These are phyloP conservation scores for Ophiostoma sp. DNA, from an alignment of 2,329 filamentous ascomycete species.

Conservation along the genomic window DNA sequence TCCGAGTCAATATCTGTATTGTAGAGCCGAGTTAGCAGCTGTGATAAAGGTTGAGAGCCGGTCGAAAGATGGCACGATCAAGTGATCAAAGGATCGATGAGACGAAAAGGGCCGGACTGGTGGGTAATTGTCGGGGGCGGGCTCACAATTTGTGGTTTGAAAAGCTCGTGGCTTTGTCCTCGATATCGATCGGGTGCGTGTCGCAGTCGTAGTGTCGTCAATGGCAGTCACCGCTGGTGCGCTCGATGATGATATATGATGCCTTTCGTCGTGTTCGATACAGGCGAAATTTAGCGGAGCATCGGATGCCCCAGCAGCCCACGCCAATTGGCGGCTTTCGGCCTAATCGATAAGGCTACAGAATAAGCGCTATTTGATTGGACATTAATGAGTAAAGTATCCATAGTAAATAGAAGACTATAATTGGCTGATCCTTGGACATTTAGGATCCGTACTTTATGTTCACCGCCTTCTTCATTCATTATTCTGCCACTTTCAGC, in stretches of 20 bases:
- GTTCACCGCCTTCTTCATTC: conserved; percentile 20
- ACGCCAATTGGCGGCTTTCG: conserved; percentile 12
- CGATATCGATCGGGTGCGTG: conserved; percentile 1
- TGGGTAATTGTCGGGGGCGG: neutral
- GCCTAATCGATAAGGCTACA: conserved; percentile 24
- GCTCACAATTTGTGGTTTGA: neutral
- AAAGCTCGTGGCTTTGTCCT: neutral
- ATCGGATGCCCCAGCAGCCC: conserved; percentile 7
- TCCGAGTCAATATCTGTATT: neutral
- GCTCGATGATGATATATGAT: neutral
- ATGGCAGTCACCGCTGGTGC: conserved; percentile 14
- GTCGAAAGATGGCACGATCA: neutral
- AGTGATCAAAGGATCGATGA: neutral
- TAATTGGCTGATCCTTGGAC: neutral
- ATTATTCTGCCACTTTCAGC: neutral
- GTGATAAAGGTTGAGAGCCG: neutral
- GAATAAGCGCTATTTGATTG: conserved; percentile 26
- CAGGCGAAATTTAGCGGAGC: conserved; percentile 18
- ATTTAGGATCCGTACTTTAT: neutral
- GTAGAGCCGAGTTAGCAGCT: conserved; percentile 1
- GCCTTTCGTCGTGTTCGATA: conserved; percentile 6
- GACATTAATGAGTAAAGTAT: neutral
- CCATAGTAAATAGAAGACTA: neutral
- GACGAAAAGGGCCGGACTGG: neutral
- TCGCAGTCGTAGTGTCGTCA: conserved; percentile 17